Conservation (phyloP, 1,284 basidiomycete species). For the Porogramme epimiltina region DNA sequence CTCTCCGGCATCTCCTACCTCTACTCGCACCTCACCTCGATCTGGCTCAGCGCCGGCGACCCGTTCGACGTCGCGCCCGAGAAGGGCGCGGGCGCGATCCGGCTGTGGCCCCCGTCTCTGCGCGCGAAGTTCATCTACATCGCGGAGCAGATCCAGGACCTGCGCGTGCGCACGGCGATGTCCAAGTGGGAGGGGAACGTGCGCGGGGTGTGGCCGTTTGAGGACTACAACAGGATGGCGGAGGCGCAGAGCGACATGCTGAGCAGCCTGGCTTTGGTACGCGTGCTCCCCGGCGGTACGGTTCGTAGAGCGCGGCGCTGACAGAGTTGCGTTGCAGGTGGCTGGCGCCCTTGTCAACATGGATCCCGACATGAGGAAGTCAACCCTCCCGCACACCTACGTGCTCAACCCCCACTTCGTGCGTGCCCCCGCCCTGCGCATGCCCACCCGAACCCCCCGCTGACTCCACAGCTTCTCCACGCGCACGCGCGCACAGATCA, state of each 20-base stretch:
- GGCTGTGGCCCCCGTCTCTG: slow-evolving; percentile 30
- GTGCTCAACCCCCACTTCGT: slow-evolving; percentile 53
- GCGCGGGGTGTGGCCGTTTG: slow-evolving; percentile 51
- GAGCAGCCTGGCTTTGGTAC: slow-evolving; percentile 41
- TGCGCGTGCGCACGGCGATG: slow-evolving; percentile 39
- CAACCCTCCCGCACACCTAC: slow-evolving; percentile 43
- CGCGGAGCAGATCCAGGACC: slow-evolving; percentile 38
- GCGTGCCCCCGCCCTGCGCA: slow-evolving; percentile 17
- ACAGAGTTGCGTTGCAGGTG: slow-evolving; percentile 32
- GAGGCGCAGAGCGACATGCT: slow-evolving; percentile 46
- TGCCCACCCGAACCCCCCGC: not conserved
- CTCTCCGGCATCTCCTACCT: slow-evolving; percentile 41
- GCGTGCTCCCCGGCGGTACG: slow-evolving; percentile 10
- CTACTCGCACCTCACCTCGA: slow-evolving; percentile 45
- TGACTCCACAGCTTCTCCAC: not conserved
- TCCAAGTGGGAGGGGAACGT: slow-evolving; percentile 52
- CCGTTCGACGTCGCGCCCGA: slow-evolving; percentile 11
- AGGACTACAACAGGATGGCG: slow-evolving; percentile 46
- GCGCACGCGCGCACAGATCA: slow-evolving; percentile 33
- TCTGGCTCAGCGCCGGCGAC: slow-evolving; percentile 39
- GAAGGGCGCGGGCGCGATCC: slow-evolving; percentile 6
- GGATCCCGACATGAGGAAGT: slow-evolving; percentile 38
- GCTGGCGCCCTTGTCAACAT: slow-evolving; percentile 42
- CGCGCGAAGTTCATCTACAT: slow-evolving; percentile 35
- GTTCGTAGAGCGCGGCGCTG: not conserved